phyloP scores from a whole-genome alignment of 345 rosid genomes.

The Eucalyptus coolabah region DNA sequence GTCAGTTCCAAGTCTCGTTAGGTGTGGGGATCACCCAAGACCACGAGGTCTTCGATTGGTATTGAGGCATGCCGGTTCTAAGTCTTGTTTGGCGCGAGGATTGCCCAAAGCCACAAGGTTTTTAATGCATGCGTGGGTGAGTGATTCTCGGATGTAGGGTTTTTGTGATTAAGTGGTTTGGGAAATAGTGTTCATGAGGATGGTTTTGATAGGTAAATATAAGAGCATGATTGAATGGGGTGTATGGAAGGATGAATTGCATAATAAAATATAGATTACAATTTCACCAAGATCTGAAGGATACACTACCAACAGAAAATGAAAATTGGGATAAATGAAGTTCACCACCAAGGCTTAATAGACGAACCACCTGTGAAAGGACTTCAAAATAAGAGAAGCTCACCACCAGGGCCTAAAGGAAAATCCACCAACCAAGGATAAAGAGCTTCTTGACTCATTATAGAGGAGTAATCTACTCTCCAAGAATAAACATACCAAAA shows the following conservation, averaged over 20 bases:
- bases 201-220: no score
- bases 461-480: not conserved
- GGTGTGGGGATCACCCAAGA: no score
- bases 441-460: not conserved
- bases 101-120: no score
- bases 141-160: not conserved
- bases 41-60: fast-evolving
- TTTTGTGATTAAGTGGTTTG: not conserved
- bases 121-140: not conserved
- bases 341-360: not conserved
- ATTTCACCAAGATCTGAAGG: not conserved
- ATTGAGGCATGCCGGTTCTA: no score
- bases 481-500: not conserved
- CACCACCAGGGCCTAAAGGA: not conserved
- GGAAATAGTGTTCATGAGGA: no score
- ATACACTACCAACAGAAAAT: not conserved
- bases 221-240: no score
- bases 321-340: not conserved
- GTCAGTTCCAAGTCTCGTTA: no score
- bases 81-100: no score
- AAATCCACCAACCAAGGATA: not conserved
- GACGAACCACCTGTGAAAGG: not conserved
- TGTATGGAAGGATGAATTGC: not conserved
- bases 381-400: not conserved
- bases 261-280: no score